Conservation (phyloP, 345 rosid genomes). For the Fremontodendron californicum region DNA sequence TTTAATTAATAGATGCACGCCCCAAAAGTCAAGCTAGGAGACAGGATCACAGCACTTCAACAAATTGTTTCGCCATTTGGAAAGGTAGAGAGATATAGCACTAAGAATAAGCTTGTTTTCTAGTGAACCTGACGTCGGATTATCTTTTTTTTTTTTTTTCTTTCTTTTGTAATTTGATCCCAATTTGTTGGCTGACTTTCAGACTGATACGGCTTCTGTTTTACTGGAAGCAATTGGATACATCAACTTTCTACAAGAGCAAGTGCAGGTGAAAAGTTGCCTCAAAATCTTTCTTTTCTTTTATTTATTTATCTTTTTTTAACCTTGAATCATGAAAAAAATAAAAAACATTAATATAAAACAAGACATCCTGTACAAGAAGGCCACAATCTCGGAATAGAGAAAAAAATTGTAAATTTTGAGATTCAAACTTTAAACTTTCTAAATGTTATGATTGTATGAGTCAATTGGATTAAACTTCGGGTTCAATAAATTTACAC, state of each 20-base stretch:
- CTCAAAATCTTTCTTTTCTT: too few relatives aligned
- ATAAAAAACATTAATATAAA: too few relatives aligned
- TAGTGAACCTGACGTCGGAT: neutral
- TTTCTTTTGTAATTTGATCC: neutral
- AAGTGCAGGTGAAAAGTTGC: conserved; percentile 56
- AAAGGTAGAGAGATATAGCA: conserved; percentile 43
- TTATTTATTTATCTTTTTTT: too few relatives aligned
- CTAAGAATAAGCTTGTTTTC: conserved; percentile 7
- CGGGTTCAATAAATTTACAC: too few relatives aligned
- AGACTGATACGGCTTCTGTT: conserved; percentile 95
- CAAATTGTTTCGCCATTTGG: conserved; percentile 99
- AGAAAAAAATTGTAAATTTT: too few relatives aligned
- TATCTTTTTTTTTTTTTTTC: neutral
- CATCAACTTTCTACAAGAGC: conserved; percentile 74
- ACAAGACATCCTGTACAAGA: too few relatives aligned
- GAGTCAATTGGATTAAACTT: too few relatives aligned
- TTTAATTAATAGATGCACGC: conserved; percentile 40
- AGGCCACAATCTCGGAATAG: too few relatives aligned
- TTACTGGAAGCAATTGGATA: conserved; percentile 73
- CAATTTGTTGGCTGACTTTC: conserved; percentile 21
- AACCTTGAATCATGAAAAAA: neutral
- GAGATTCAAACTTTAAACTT: too few relatives aligned
- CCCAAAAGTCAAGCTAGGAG: conserved; percentile 84
- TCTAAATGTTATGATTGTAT: too few relatives aligned
- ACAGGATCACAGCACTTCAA: conserved; percentile 83